Conservation (phyloP, 116 monocot species). For the Thalassia testudinum region DNA sequence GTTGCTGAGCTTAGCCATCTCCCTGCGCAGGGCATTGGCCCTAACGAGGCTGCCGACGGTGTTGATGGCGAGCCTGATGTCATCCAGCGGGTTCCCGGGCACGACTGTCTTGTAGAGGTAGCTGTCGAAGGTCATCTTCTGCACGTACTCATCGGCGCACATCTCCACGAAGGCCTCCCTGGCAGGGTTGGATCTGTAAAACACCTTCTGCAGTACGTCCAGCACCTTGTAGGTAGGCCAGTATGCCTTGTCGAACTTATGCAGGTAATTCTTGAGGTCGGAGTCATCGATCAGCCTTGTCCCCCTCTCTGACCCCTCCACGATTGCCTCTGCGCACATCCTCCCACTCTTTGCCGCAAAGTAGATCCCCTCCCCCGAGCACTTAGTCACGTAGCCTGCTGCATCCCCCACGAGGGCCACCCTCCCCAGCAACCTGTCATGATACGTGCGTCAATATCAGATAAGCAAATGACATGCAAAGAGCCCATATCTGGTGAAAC, state of each 20-base stretch:
- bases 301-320: conserved; percentile 24
- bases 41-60: conserved; percentile 35
- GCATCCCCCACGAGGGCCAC: conserved; percentile 85
- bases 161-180: conserved; percentile 89
- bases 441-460: no score
- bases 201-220: conserved; percentile 70
- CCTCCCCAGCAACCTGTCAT: conserved; percentile 45
- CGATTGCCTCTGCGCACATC: conserved; percentile 76
- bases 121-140: conserved; percentile 79
- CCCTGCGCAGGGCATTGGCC: conserved; percentile 31
- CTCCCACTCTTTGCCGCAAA: conserved; percentile 81
- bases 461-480: no score
- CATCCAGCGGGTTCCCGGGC: conserved; percentile 26
- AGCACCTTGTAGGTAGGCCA: conserved; percentile 45
- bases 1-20: conserved; percentile 15
- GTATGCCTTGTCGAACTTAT: conserved; percentile 58
- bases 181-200: conserved; percentile 55
- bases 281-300: conserved; percentile 34
- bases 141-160: conserved; percentile 80
- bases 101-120: conserved; percentile 71
- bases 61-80: conserved; percentile 35
- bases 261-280: conserved; percentile 45
- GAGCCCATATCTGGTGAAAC: no score
- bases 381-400: conserved; percentile 81
- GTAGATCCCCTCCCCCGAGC: conserved; percentile 92